Conservation (phyloP, 2,329 filamentous ascomycete species). For the Alternaria ethzedia region DNA sequence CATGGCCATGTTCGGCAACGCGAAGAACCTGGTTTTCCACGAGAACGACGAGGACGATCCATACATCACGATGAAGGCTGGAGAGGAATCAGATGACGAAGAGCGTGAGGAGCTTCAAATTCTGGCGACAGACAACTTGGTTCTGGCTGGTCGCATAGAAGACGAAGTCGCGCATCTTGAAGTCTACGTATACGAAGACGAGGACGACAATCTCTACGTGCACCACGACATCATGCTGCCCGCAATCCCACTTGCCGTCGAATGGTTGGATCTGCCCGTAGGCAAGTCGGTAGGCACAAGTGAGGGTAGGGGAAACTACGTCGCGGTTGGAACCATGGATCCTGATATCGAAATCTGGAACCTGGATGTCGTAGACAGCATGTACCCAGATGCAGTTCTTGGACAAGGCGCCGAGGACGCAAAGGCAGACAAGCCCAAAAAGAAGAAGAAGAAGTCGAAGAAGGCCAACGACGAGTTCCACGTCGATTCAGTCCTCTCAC, state of each 20-base stretch:
- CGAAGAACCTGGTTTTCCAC: slow-evolving; percentile 93
- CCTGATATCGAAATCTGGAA: slow-evolving; percentile 99
- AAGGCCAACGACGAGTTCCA: slow-evolving; percentile 92
- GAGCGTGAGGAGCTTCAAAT: slow-evolving; percentile 95
- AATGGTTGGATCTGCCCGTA: slow-evolving; percentile 95
- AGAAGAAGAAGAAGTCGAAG: slow-evolving; percentile 88
- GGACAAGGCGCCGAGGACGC: slow-evolving; percentile 67
- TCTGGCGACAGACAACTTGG: slow-evolving; percentile 87
- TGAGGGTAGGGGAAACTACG: slow-evolving; percentile 81
- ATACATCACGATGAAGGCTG: slow-evolving; percentile 85
- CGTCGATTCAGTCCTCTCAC: slow-evolving; percentile 88
- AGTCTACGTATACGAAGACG: slow-evolving; percentile 96
- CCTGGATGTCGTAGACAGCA: slow-evolving; percentile 91
- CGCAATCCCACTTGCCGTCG: slow-evolving; percentile 90
- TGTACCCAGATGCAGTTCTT: slow-evolving; percentile 97
- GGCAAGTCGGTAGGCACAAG: slow-evolving; percentile 63
- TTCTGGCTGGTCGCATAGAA: slow-evolving; percentile 91
- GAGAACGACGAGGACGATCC: slow-evolving; percentile 93
- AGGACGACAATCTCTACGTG: slow-evolving; percentile 94
- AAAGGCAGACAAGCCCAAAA: slow-evolving; percentile 68
- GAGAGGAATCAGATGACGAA: slow-evolving; percentile 76
- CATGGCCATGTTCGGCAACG: slow-evolving; percentile 93
- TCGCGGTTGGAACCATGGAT: slow-evolving; percentile 95
- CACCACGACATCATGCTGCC: slow-evolving; percentile 99
- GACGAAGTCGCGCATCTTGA: slow-evolving; percentile 97